Percentiles rank a stretch among this genome's conserved stretches.
Conservation (phyloP, 257 asterid genomes). For the Nicotiana obtusifolia region DNA sequence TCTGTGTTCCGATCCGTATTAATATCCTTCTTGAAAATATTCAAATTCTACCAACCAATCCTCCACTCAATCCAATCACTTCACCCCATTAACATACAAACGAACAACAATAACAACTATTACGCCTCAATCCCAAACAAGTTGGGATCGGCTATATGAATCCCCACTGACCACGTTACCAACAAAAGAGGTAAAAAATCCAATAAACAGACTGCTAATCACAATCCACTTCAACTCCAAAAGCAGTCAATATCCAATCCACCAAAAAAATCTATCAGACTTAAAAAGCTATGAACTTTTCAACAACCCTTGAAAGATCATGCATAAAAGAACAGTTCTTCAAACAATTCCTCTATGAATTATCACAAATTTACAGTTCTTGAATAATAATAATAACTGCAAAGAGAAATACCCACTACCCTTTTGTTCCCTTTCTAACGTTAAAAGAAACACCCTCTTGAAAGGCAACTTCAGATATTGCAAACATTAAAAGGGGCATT, state of each 20-base stretch:
- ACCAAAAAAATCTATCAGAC: background rate
- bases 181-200: background rate
- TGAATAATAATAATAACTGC: background rate
- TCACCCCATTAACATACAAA: background rate
- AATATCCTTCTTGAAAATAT: background rate
- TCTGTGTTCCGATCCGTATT: conserved; percentile 42
- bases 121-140: too few relatives aligned
- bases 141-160: too few relatives aligned
- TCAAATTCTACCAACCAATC: conserved; percentile 3
- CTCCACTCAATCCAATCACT: conserved; percentile 18
- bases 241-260: background rate
- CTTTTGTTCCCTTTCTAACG: background rate
- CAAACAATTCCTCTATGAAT: background rate
- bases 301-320: background rate
- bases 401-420: background rate
- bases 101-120: background rate
- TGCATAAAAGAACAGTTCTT: background rate
- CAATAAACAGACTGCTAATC: background rate
- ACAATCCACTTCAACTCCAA: background rate
- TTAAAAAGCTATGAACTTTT: background rate
- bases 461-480: background rate
- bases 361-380: background rate
- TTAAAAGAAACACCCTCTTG: too few relatives aligned
- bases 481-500: background rate
- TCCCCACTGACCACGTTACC: too few relatives aligned